Evolutionary conservation across 2,329 filamentous ascomycete species (phyloP).

Genomic region (Trichoderma breve): DNA sequence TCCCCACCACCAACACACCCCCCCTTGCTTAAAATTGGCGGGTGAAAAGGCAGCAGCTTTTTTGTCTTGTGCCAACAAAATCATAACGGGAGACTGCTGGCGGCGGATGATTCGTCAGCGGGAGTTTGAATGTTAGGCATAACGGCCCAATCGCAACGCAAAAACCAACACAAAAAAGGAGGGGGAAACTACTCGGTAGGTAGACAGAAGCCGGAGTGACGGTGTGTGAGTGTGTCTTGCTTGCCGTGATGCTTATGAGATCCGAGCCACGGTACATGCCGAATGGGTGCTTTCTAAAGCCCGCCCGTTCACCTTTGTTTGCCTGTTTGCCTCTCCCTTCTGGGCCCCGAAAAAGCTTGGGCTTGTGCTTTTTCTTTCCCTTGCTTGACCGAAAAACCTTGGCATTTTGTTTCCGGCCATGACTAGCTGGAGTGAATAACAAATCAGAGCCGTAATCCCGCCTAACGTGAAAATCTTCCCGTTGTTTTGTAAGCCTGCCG

Average conservation of each 20-base stretch:
- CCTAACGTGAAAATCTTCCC: background rate
- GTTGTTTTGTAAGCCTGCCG: background rate
- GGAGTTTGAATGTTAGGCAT: background rate
- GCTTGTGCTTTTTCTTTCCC: background rate
- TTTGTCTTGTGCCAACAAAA: background rate
- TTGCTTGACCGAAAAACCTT: background rate
- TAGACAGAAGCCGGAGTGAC: background rate
- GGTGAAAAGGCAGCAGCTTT: background rate
- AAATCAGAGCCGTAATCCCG: background rate
- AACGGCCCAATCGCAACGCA: background rate
- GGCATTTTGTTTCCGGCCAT: background rate
- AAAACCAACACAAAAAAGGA: background rate
- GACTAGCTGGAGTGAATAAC: background rate
- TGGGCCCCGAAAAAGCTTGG: background rate
- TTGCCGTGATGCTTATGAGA: background rate
- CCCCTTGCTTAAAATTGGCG: background rate
- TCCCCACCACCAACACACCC: background rate
- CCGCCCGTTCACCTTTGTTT: background rate
- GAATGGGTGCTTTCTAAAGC: background rate
- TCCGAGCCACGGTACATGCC: background rate
- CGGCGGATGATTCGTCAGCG: slow-evolving; percentile 12
- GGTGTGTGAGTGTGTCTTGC: background rate
- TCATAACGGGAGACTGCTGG: background rate
- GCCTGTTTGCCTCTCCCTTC: background rate
- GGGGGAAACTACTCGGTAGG: background rate